Evolutionary conservation across 495 filamentous ascomycete genomes (phyloP).

Genomic region (Daldinia concentrica): DNA sequence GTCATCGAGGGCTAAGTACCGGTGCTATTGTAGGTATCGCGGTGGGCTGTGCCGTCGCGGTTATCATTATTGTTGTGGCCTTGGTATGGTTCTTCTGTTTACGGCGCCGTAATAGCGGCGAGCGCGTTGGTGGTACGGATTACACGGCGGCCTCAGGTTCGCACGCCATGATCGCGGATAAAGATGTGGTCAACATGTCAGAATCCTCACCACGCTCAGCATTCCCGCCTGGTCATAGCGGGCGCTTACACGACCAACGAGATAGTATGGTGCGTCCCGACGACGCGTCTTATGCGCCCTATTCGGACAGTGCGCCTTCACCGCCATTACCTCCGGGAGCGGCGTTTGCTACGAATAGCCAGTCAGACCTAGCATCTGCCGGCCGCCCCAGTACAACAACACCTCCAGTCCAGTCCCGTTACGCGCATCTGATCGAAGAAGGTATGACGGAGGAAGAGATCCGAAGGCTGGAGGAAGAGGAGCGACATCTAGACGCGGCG

Average conservation of each 20-base stretch:
- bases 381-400: constrained; percentile 25
- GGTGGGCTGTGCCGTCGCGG: constrained; percentile 49
- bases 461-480: constrained; percentile 58
- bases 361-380: constrained; percentile 12
- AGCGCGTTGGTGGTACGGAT: constrained; percentile 10
- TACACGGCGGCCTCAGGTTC: constrained; percentile 37
- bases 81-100: constrained; percentile 50
- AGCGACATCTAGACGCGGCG: constrained; percentile 58
- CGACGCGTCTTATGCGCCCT: constrained; percentile 47
- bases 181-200: constrained; percentile 48
- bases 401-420: constrained; percentile 43
- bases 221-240: constrained; percentile 47
- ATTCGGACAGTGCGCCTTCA: constrained; percentile 47
- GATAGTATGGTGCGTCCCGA: constrained; percentile 4
- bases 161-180: constrained; percentile 51
- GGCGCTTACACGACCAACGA: constrained; percentile 15
- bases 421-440: constrained; percentile 60
- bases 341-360: constrained; percentile 11
- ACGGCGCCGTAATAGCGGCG: constrained; percentile 13
- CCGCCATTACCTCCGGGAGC: constrained; percentile 22
- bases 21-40: constrained; percentile 57
- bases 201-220: constrained; percentile 50
- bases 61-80: constrained; percentile 46
- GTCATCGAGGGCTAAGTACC: constrained; percentile 35
- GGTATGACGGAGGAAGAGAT: constrained; percentile 62